Base-by-base conservation (phyloP, 306 rosid species). In the Datisca glomerata region DNA sequence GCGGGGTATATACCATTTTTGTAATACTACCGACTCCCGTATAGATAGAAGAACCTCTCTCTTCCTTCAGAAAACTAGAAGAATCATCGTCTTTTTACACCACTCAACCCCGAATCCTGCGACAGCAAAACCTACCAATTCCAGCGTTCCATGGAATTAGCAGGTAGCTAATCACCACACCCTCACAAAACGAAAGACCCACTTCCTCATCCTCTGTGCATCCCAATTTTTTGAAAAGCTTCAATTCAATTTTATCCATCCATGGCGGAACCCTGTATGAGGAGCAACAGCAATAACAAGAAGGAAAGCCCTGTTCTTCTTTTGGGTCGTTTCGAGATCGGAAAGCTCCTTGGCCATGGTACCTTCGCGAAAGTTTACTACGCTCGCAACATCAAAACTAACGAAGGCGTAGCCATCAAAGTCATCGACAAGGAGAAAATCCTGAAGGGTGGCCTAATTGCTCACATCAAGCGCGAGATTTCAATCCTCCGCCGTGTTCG, bases 381-480 rank as follows among this genome's bases (percentile, higher is more conserved):
- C 24, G 94, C 94, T 1, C 56, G 66, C 1, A 83, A 78, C 75
- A n/a, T 76, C 48, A 75, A 70, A 50, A 61, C 73, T 21, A 61
- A 66, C n/a, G 86, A 79, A 18, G 54, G 73, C 6, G 94, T 83
- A 0, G 91, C 34, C 12, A n/a, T n/a, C n/a, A n/a, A n/a, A n/a
- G n/a, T n/a, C n/a, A n/a, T n/a, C n/a, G n/a, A n/a, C n/a, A n/a
- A 29, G 34, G 34, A 29, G 34, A 29, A 29, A n/a, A 29, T 29
- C 12, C 8, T 29, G 0, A 75, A 83, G 24, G 65, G 75, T 1
- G 94, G 94, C 0, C 43, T 83, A 4, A 84, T 75, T 11, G 86
- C 91, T 0, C 94, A 83, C 61, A 83, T 83, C 37, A 83, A 79
- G 62, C 81, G 91, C 24, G 94, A 83, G 83, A 83, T 83, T 80